Percentiles rank a stretch among this genome's conserved stretches.
Conservation (phyloP, 2,329 filamentous ascomycete species). For the Fusarium succisae region DNA sequence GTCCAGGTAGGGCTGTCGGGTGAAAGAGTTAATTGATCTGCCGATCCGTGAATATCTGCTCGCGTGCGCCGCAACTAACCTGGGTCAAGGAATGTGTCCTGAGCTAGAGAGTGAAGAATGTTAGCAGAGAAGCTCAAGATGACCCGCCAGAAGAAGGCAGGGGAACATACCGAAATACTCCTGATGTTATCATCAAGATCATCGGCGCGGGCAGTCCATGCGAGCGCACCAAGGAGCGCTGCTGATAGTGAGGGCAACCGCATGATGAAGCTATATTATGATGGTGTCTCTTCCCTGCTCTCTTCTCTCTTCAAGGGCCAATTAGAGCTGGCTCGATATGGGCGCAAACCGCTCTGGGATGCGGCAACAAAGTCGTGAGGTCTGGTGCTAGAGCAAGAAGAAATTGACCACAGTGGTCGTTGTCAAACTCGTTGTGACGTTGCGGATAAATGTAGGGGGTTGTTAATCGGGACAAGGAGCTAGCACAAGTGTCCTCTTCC, state of each 20-base stretch:
- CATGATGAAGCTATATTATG: slow-evolving; percentile 50
- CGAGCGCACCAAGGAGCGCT: slow-evolving; percentile 59
- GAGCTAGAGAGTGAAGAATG: slow-evolving; percentile 62
- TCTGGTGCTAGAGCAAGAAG: background rate
- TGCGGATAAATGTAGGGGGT: slow-evolving; percentile 40
- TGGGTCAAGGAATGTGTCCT: slow-evolving; percentile 85
- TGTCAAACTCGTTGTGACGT: slow-evolving; percentile 35
- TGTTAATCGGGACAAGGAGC: slow-evolving; percentile 34
- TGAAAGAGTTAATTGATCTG: slow-evolving; percentile 35
- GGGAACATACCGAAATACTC: slow-evolving; percentile 59
- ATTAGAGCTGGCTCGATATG: slow-evolving; percentile 29
- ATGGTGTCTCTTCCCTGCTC: slow-evolving; percentile 3
- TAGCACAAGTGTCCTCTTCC: slow-evolving; percentile 47
- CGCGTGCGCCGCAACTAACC: slow-evolving; percentile 62
- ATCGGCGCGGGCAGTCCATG: slow-evolving; percentile 60
- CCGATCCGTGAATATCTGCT: slow-evolving; percentile 22
- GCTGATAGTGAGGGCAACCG: slow-evolving; percentile 58
- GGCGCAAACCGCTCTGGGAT: slow-evolving; percentile 34
- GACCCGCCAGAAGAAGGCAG: background rate
- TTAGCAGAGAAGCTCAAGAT: slow-evolving; percentile 29
- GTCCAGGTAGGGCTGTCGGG: slow-evolving; percentile 86
- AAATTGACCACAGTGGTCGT: slow-evolving; percentile 35
- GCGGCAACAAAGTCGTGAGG: slow-evolving; percentile 23
- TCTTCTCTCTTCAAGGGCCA: slow-evolving; percentile 28
- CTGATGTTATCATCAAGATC: slow-evolving; percentile 60